Evolutionary conservation across 306 rosid genomes (phyloP).

Genomic region (Rubus idaeus): DNA sequence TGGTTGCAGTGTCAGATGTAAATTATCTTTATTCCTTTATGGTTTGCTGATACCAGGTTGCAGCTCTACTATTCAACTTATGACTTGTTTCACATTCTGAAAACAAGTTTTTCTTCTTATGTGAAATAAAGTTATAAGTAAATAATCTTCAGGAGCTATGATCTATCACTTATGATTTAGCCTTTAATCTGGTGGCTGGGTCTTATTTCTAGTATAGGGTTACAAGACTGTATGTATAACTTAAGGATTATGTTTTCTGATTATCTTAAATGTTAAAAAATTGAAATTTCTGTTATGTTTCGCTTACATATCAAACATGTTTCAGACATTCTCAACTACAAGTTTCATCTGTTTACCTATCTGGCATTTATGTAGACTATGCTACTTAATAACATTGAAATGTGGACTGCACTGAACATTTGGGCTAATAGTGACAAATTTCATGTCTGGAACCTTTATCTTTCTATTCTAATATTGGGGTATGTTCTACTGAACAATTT

Average conservation of each 20-base stretch:
- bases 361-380: background rate
- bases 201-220: background rate
- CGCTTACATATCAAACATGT: background rate
- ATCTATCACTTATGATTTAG: background rate
- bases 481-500: constrained; percentile 16
- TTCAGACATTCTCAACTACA: background rate
- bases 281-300: background rate
- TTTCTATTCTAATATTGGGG: constrained; percentile 7
- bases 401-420: background rate
- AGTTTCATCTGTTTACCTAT: background rate
- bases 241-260: background rate
- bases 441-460: background rate
- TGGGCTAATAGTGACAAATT: constrained; percentile 1
- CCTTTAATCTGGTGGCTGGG: background rate
- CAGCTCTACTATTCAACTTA: constrained; percentile 3
- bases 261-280: background rate
- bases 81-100: background rate
- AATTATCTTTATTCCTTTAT: background rate
- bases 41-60: background rate
- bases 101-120: background rate
- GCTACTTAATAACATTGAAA: background rate
- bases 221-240: background rate
- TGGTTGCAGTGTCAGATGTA: background rate
- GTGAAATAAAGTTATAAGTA: background rate
- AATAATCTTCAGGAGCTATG: background rate